These are phyloP conservation scores for Ustilago crameri DNA, from an alignment of 1,284 basidiomycete genomes.

Conservation along the genomic window DNA sequence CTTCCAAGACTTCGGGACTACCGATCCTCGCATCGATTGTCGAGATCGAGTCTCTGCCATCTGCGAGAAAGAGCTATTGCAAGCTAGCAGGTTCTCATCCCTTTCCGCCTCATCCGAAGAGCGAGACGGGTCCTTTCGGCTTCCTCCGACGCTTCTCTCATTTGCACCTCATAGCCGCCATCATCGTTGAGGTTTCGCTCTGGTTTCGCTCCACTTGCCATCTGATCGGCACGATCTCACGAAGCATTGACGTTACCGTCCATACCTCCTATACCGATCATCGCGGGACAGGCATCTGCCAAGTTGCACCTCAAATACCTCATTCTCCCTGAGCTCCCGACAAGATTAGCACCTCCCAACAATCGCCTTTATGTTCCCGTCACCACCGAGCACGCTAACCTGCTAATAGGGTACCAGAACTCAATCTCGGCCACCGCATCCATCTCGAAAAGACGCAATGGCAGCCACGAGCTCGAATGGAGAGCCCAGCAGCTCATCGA, in stretches of 20 bases:
- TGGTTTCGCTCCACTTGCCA: not conserved
- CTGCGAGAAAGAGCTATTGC: not conserved
- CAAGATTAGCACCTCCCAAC: not conserved
- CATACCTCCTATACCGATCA: not conserved
- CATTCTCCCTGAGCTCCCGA: not conserved
- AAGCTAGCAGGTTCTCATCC: conserved; percentile 1
- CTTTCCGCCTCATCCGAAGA: conserved; percentile 13
- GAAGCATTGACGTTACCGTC: not conserved
- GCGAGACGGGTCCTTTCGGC: conserved; percentile 1
- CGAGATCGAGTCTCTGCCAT: not conserved
- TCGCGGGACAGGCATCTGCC: not conserved
- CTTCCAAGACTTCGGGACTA: conserved; percentile 2
- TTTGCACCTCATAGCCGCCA: not conserved
- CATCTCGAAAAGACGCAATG: not conserved
- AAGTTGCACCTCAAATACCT: conserved; percentile 20
- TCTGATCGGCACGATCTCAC: not conserved
- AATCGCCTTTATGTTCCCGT: not conserved
- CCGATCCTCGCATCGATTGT: conserved; percentile 2
- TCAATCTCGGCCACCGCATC: not conserved
- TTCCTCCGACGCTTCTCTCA: conserved; percentile 11
- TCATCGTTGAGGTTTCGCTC: not conserved
- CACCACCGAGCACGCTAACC: not conserved
- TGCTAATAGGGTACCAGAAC: not conserved
- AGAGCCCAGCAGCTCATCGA: conserved; percentile 21
- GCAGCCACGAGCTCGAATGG: conserved; percentile 11